Evolutionary conservation across 768 basidiomycete genomes (phyloP), one percentile per base, ranked within the genome.

Genomic region (Tylopilus sp.): DNA sequence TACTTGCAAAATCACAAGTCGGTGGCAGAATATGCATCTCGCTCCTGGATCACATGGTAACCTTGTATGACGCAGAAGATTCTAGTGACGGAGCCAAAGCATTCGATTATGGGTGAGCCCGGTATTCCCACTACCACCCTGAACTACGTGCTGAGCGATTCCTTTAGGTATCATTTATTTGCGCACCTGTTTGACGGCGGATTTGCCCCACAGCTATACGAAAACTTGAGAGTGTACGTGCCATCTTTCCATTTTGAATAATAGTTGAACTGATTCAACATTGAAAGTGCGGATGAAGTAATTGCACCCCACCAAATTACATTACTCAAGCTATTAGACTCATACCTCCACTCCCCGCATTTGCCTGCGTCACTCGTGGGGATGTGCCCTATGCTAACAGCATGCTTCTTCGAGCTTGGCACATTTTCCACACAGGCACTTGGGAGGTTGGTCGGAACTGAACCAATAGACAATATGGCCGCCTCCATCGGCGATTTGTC

Each of bases 311-410:
- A 88, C 59, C 94, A 96, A 67, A 91, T 85, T 5, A 88, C 82
- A n/a, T 72, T 96, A 12, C 80, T 97, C 53, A 95, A 94, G 69
- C 75, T 96, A 16, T 73, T 94, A 13, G 94, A 96, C 65, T 88
- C 91, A 2, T 87, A 90, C 64, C 74, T 93, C 49, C 87, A 90
- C 57, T 78, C 82, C 13, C 71, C 72, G 25, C 73, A 74, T 57
- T 60, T 71, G 49, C 61, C 63, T 49, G 26, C 55, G 43, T 68
- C 73, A 19, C 76, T 82, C 49, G 63, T 64, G 26, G 73, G 73
- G 48, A 72, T 82, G 58, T 75, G 74, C 48, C 79, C 77, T 10
- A 84, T 90, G 73, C 71, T 92, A 26, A 75, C 82, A n/a, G 74
- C 72, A 30, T 68, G 76, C 14, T 87, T 91, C 62, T 79, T 85